phyloP scores from a whole-genome alignment of 441 rosid genomes.

The Omphalea diandra region DNA sequence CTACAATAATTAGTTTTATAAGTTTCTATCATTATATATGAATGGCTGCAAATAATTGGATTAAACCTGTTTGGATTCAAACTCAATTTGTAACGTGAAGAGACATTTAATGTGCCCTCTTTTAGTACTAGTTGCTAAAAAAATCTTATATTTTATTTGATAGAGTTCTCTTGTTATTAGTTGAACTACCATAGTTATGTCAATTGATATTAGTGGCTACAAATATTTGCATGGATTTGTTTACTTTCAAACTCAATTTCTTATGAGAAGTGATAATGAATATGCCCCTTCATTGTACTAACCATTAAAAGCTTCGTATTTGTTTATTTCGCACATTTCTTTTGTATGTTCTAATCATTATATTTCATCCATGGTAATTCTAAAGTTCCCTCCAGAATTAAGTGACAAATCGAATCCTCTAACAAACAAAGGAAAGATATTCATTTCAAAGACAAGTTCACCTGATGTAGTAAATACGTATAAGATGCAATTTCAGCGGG shows the following conservation, averaged over 20 bases:
- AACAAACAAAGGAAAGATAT: conserved; percentile 44
- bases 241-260: background rate
- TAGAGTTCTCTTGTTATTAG: no score
- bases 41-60: background rate
- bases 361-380: background rate
- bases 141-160: no score
- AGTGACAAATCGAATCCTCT: conserved; percentile 12
- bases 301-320: background rate
- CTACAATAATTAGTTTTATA: background rate
- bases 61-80: background rate
- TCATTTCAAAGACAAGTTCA: conserved; percentile 46
- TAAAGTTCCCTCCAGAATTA: conserved; percentile 43
- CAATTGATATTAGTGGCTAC: background rate
- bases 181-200: no score
- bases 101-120: background rate
- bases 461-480: conserved; percentile 32
- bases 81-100: background rate
- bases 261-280: background rate
- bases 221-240: background rate
- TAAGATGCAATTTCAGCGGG: conserved; percentile 35
- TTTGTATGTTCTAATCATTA: background rate
- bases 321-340: background rate
- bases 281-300: background rate
- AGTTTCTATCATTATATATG: background rate
- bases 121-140: background rate